These are phyloP conservation scores for Corymbia calophylla DNA, from an alignment of 441 rosid species.

Conservation along the genomic window DNA sequence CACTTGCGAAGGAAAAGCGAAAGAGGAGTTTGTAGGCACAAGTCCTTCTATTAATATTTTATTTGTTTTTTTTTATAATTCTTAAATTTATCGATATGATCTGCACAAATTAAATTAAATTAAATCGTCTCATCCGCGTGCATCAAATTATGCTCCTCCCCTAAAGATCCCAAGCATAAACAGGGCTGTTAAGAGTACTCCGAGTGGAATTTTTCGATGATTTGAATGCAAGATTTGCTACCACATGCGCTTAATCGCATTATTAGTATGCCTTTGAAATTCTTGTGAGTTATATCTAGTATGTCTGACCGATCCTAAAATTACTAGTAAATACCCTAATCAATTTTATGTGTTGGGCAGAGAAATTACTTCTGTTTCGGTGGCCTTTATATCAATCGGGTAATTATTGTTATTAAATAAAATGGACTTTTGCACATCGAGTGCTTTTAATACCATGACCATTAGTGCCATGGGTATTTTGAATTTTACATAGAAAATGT, in stretches of 20 bases:
- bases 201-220: not conserved
- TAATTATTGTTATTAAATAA: not conserved
- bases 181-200: no score
- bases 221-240: not conserved
- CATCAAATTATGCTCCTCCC: not conserved
- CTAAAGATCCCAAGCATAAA: not conserved
- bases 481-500: not conserved
- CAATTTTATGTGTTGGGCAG: not conserved
- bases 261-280: not conserved
- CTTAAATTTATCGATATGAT: not conserved
- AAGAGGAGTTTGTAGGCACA: not conserved
- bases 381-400: not conserved
- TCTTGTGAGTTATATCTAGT: not conserved
- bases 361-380: rapidly evolving
- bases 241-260: rapidly evolving
- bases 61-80: not conserved
- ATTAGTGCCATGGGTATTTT: rapidly evolving
- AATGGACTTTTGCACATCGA: not conserved
- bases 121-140: not conserved
- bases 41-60: not conserved
- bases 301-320: not conserved
- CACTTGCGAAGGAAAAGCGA: not conserved
- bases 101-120: not conserved
- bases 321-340: rapidly evolving
- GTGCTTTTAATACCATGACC: not conserved